phyloP scores from a whole-genome alignment of 257 asterid genomes.

The Cordia subcordata region DNA sequence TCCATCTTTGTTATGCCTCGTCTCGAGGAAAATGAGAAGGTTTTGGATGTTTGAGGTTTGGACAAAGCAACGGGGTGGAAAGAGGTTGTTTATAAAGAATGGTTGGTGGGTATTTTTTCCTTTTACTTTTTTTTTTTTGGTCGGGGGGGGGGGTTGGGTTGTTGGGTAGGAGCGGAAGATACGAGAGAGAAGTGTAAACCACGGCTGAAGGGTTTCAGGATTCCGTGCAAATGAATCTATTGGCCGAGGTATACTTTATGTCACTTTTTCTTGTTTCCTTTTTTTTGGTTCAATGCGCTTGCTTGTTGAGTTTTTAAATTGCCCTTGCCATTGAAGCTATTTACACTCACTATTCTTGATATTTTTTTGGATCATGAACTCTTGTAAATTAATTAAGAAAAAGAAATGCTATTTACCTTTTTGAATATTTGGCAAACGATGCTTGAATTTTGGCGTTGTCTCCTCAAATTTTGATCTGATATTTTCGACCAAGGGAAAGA shows the following conservation, averaged over 20 bases:
- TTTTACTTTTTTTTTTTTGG: too few relatives aligned
- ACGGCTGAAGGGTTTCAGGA: conserved; percentile 20
- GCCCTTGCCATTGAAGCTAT: neutral
- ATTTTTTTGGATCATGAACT: too few relatives aligned
- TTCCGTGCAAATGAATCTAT: conserved; percentile 38
- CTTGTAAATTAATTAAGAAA: too few relatives aligned
- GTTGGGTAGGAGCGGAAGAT: neutral
- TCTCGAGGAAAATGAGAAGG: neutral
- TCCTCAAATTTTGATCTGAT: too few relatives aligned
- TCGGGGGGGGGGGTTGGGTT: neutral
- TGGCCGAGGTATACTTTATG: conserved; percentile 18
- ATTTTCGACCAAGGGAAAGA: too few relatives aligned
- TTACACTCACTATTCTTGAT: too few relatives aligned
- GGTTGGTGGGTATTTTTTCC: conserved; percentile 16
- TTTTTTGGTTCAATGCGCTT: neutral
- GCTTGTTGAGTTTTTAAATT: neutral
- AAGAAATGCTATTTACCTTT: too few relatives aligned
- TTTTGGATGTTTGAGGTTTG: conserved; percentile 4
- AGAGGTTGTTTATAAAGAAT: conserved; percentile 25
- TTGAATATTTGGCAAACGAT: too few relatives aligned
- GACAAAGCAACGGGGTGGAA: neutral
- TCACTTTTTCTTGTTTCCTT: neutral
- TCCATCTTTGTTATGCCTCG: neutral
- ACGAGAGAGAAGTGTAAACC: conserved; percentile 18
- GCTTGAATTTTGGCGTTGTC: too few relatives aligned